Evolutionary conservation across 2,329 filamentous ascomycete species (phyloP), one percentile per base, ranked within the genome.

Genomic region (Aspergillus ochraceoroseus): DNA sequence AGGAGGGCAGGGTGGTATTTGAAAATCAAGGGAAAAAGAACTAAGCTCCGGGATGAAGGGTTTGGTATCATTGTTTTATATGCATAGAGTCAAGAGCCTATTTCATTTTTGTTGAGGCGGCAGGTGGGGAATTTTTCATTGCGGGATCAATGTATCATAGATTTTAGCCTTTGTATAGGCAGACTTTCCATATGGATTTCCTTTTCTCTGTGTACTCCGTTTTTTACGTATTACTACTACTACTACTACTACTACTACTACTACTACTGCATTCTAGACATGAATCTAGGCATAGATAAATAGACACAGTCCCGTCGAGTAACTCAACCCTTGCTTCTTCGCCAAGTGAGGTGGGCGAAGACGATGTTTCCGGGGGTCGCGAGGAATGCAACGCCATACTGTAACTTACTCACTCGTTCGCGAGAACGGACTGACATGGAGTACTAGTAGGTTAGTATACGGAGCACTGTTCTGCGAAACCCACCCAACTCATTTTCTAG

Each of bases 1-100:
- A 71, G 51, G 76, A 80, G 49, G 82, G 82, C 12, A 83, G 83
- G 61, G 80, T 83, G n/a, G 70, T 71, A 25, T 80, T 87, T 53
- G 72, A 80, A 53, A 57, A 62, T 41, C 44, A 52, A 12, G 45
- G 29, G 13, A 46, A 48, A 41, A 50, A 49, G 34, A 51, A 39
- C 12, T 58, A 49, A 47, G 17, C 7, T 22, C 35, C 20, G 31
- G 26, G 12, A n/a, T n/a, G n/a, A n/a, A n/a, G n/a, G n/a, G n/a
- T 13, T 41, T 6, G 9, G n/a, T 14, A 19, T 20, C 20, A 9
- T 32, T 38, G 14, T 27, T n/a, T 22, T 14, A 26, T 35, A 37
- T 31, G 28, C 40, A 44, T 47, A 44, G 22, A 34, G 44, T 27
- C 28, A 38, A 31, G 35, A 37, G 40, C 36, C 41, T 20, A 34